Evolutionary conservation across 805 yeast genomes (phyloP).

Genomic region (Saturnispora dispora): DNA sequence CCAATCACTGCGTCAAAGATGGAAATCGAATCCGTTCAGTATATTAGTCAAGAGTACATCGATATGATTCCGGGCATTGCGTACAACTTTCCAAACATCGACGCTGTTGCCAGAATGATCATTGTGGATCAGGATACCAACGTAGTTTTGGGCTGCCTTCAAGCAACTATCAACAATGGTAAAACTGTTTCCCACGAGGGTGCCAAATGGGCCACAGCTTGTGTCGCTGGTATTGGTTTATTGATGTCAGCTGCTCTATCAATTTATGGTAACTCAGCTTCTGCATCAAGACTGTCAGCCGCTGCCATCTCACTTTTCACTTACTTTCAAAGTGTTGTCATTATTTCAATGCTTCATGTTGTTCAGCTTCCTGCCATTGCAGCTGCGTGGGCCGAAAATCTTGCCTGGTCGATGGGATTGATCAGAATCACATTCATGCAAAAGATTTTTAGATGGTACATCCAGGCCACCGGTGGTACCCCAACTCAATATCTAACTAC

Average conservation of each 20-base stretch:
- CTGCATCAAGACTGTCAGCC: constrained; percentile 84
- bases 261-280: constrained; percentile 77
- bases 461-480: constrained; percentile 81
- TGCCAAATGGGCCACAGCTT: constrained; percentile 91
- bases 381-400: constrained; percentile 81
- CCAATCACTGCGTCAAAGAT: constrained; percentile 78
- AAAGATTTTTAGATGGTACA: constrained; percentile 72
- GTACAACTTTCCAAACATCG: constrained; percentile 77
- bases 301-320: constrained; percentile 75
- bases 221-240: constrained; percentile 80
- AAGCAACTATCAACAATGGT: constrained; percentile 65
- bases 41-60: constrained; percentile 42
- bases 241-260: constrained; percentile 74
- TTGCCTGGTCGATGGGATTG: constrained; percentile 93
- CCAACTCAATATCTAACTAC: constrained; percentile 63
- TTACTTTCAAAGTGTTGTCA: constrained; percentile 83
- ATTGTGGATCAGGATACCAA: constrained; percentile 28
- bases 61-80: constrained; percentile 74
- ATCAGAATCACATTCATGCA: constrained; percentile 78
- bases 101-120: constrained; percentile 59
- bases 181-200: constrained; percentile 73
- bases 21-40: constrained; percentile 63
- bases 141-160: constrained; percentile 59
- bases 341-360: constrained; percentile 77
- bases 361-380: constrained; percentile 88